A percentile compares a stretch with the other conserved stretches of the same genome.
phyloP scores from a whole-genome alignment of 768 basidiomycete species.

The Termitomyces eurrhizus region DNA sequence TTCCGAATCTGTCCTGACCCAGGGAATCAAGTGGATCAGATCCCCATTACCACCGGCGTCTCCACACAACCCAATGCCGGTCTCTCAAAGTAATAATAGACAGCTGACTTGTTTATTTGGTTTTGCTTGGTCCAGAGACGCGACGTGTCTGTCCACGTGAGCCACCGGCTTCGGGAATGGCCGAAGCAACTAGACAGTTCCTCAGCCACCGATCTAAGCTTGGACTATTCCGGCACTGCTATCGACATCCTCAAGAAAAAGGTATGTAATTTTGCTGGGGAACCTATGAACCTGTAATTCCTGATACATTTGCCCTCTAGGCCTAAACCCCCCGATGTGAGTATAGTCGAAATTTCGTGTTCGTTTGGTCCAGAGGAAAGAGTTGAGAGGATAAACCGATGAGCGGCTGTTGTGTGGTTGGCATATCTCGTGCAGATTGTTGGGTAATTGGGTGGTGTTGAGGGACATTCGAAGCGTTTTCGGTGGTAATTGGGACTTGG shows the following conservation, averaged over 20 bases:
- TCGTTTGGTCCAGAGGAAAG: conserved; percentile 1
- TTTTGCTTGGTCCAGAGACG: not conserved
- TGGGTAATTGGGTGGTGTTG: not conserved
- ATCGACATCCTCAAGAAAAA: conserved; percentile 56
- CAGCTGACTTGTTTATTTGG: not conserved
- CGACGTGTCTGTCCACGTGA: conserved; percentile 11
- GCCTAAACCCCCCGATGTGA: conserved; percentile 28
- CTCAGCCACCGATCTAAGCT: conserved; percentile 29
- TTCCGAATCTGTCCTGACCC: too few species aligned
- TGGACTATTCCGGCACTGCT: conserved; percentile 39
- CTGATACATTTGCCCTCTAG: conserved; percentile 10
- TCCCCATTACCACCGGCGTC: not conserved
- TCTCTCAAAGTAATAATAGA: not conserved
- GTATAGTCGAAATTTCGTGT: conserved; percentile 14
- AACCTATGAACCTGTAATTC: conserved; percentile 3
- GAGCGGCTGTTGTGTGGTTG: not conserved
- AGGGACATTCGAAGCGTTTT: not conserved
- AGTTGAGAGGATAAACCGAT: conserved; percentile 2
- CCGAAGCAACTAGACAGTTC: conserved; percentile 36
- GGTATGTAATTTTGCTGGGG: conserved; percentile 13
- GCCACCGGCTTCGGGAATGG: conserved; percentile 17
- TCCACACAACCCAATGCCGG: not conserved
- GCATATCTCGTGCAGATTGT: not conserved
- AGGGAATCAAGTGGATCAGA: too few species aligned
- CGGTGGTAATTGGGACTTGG: not conserved